Base-by-base conservation (phyloP, 345 rosid genomes). In the Hibiscus mutabilis region DNA sequence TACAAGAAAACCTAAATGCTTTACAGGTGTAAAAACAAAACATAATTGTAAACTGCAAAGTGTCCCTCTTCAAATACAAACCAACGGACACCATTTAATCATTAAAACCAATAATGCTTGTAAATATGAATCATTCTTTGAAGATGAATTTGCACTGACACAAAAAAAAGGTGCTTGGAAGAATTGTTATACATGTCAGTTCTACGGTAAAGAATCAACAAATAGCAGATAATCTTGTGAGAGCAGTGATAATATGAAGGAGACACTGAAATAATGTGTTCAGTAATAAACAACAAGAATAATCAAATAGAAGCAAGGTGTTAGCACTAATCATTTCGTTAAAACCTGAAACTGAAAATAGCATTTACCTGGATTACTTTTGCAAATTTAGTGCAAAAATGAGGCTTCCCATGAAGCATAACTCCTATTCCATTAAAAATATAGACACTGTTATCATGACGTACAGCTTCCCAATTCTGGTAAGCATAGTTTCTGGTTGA, bases 371-470 rank as follows among this genome's bases (percentile, higher is more conserved):
- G 84, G 79, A 89, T 76, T 70, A 84, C 68, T 47, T 73, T 60
- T 15, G 88, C 72, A 64, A 84, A 84, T 74, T 85, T 84, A 71
- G 78, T 65, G 83, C 78, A 85, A 77, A 87, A 89, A 49, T 78
- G 61, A 53, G 60, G 82, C 75, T 79, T 84, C 63, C 91, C 91
- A 21, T 82, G 88, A 57, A 87, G 86, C 83, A 89, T 75, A 74
- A 89, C 72, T 24, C 94, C 91, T 51, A 87, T 78, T 69, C 73
- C 70, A 31, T 81, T 74, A 78, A 89, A 89, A 60, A 87, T 80
- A 55, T 46, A 71, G 22, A 33, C 49, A 37, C 25, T 3, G 29
- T 53, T 51, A 57, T 58, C 74, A 49, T 14, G 31, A 65, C 40
- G 13, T 51, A 73, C 72, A 31, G 67, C 74, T 73, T 78, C 15